phyloP scores from a whole-genome alignment of 345 rosid genomes.

The Populus simonii region DNA sequence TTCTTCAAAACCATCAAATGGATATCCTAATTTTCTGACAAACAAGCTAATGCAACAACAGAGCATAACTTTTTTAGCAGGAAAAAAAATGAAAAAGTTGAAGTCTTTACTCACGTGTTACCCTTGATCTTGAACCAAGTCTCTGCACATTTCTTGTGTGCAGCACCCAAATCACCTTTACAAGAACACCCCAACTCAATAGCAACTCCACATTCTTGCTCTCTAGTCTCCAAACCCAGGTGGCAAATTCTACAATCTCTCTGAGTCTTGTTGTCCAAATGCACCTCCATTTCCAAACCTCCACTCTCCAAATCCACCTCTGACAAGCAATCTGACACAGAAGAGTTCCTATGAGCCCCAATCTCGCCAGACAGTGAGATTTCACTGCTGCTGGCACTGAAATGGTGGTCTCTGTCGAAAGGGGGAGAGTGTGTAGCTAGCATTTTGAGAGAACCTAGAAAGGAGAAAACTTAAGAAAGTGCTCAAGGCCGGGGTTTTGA shows the following conservation, averaged over 20 bases:
- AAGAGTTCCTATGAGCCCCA: slow-evolving; percentile 35
- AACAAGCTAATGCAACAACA: background rate
- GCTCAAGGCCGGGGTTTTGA: background rate
- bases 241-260: slow-evolving; percentile 76
- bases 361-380: slow-evolving; percentile 42
- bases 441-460: slow-evolving; percentile 34
- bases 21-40: background rate
- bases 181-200: slow-evolving; percentile 45
- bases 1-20: background rate
- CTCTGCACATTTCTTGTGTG: slow-evolving; percentile 46
- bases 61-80: background rate
- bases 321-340: slow-evolving; percentile 42
- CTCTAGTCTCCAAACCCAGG: slow-evolving; percentile 41
- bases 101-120: slow-evolving; percentile 29
- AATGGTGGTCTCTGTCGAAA: slow-evolving; percentile 9
- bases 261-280: slow-evolving; percentile 33
- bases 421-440: slow-evolving; percentile 22
- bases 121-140: slow-evolving; percentile 52
- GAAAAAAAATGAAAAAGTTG: background rate
- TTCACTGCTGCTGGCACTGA: slow-evolving; percentile 26
- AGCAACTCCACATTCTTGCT: slow-evolving; percentile 31
- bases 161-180: slow-evolving; percentile 43
- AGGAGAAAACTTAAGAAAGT: background rate
- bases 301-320: slow-evolving; percentile 55
- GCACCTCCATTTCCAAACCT: slow-evolving; percentile 29